A percentile compares a stretch with the other conserved stretches of the same genome.
These are phyloP conservation scores for Lactarius quietus DNA, from an alignment of 768 basidiomycete genomes.

Conservation along the genomic window DNA sequence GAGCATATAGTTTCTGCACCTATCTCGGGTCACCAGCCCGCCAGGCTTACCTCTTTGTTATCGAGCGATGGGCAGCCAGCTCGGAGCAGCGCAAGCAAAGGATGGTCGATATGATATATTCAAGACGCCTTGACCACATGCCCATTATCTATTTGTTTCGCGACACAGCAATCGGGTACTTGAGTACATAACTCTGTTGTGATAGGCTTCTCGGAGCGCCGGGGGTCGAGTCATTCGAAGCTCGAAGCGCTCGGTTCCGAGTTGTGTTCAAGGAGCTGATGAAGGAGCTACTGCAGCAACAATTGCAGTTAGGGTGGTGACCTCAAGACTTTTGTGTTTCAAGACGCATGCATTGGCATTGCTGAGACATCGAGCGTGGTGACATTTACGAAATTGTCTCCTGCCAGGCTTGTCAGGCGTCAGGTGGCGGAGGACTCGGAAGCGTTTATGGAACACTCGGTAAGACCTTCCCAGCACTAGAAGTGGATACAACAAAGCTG, in stretches of 20 bases:
- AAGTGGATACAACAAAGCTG: neutral
- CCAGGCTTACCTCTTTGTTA: neutral
- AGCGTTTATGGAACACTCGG: no score
- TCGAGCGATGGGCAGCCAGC: neutral
- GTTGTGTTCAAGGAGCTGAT: neutral
- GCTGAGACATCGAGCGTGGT: neutral
- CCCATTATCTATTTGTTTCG: neutral
- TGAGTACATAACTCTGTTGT: neutral
- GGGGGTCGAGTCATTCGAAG: neutral
- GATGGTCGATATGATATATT: neutral
- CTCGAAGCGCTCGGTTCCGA: neutral
- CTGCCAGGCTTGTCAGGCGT: no score
- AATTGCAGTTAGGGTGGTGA: neutral
- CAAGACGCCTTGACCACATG: neutral
- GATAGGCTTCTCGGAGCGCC: neutral
- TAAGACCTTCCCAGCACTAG: neutral
- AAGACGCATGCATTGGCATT: neutral
- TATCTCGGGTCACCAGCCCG: neutral
- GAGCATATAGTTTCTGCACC: neutral
- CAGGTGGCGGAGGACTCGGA: no score
- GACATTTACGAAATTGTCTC: neutral
- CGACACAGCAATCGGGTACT: constrained; percentile 10
- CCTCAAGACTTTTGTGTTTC: neutral
- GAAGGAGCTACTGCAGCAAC: no score
- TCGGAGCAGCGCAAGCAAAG: neutral